phyloP scores from a whole-genome alignment of 2,329 filamentous ascomycete species.

The Teratosphaeria viscida region DNA sequence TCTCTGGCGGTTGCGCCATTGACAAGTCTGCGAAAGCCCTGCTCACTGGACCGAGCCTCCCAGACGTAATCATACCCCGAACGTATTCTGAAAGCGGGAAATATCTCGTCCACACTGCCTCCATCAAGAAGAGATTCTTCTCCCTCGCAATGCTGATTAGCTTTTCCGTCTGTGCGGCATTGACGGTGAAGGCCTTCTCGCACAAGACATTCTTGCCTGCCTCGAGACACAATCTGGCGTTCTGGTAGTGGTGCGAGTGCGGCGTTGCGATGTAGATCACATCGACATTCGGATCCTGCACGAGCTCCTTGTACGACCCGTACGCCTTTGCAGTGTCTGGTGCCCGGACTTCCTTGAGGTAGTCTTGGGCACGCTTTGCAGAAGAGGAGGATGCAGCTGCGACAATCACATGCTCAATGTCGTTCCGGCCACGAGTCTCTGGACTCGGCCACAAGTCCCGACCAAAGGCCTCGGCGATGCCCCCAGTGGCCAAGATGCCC shows the following conservation, averaged over 20 bases:
- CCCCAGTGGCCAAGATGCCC: slow-evolving; percentile 40
- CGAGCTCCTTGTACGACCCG: slow-evolving; percentile 72
- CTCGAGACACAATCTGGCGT: slow-evolving; percentile 71
- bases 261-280: slow-evolving; percentile 85
- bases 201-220: slow-evolving; percentile 82
- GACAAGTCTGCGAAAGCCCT: slow-evolving; percentile 48
- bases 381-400: slow-evolving; percentile 74
- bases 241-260: slow-evolving; percentile 88
- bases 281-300: slow-evolving; percentile 67
- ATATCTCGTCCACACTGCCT: slow-evolving; percentile 47
- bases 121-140: slow-evolving; percentile 67
- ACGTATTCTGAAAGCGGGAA: slow-evolving; percentile 74
- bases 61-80: slow-evolving; percentile 51
- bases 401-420: slow-evolving; percentile 66
- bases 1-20: slow-evolving; percentile 51
- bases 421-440: slow-evolving; percentile 53
- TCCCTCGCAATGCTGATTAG: slow-evolving; percentile 60
- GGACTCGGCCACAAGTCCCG: slow-evolving; percentile 72
- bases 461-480: slow-evolving; percentile 46
- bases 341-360: slow-evolving; percentile 62
- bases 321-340: slow-evolving; percentile 60
- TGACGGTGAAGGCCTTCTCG: slow-evolving; percentile 85
- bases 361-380: slow-evolving; percentile 56
- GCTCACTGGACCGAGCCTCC: slow-evolving; percentile 45
- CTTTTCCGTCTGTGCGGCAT: slow-evolving; percentile 62